Percentiles rank a stretch among this genome's conserved stretches.
These are phyloP conservation scores for Pulveroboletus frians DNA, from an alignment of 768 basidiomycete genomes.

Conservation along the genomic window DNA sequence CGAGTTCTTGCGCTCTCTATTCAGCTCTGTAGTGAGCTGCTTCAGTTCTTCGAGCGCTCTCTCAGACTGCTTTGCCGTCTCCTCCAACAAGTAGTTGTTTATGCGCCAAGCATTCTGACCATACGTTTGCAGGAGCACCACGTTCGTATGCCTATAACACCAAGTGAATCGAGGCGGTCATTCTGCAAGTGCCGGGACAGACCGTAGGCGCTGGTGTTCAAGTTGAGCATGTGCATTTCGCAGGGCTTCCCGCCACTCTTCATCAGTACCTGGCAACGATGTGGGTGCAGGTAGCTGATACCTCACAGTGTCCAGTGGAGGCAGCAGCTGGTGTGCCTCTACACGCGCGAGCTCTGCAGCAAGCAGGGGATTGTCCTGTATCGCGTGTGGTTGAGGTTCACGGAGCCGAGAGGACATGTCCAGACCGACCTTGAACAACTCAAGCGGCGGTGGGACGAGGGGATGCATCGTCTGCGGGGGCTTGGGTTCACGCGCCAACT, in stretches of 20 bases:
- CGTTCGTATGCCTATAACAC: conserved; percentile 66
- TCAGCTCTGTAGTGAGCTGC: conserved; percentile 76
- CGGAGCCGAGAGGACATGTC: background rate
- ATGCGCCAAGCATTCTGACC: conserved; percentile 90
- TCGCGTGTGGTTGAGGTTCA: background rate
- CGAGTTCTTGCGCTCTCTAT: conserved; percentile 80
- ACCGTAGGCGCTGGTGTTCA: conserved; percentile 83
- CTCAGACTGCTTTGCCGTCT: conserved; percentile 67
- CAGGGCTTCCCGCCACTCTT: conserved; percentile 71
- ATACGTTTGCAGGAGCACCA: conserved; percentile 77
- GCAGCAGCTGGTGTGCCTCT: conserved; percentile 60
- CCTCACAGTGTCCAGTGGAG: conserved; percentile 63
- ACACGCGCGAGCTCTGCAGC: conserved; percentile 71
- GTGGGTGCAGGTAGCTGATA: conserved; percentile 71
- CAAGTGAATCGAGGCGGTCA: conserved; percentile 1
- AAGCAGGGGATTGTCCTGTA: conserved; percentile 62
- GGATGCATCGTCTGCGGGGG: conserved; percentile 62
- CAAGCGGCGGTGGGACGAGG: conserved; percentile 56
- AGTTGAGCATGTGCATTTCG: conserved; percentile 77
- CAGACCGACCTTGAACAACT: conserved; percentile 60
- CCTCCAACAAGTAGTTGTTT: conserved; percentile 84
- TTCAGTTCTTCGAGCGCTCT: conserved; percentile 70
- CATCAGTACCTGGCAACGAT: conserved; percentile 57
- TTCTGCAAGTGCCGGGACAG: conserved; percentile 10
- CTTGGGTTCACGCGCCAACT: conserved; percentile 68